phyloP scores from a whole-genome alignment of 495 filamentous ascomycete genomes.

The Aspergillus campestris region DNA sequence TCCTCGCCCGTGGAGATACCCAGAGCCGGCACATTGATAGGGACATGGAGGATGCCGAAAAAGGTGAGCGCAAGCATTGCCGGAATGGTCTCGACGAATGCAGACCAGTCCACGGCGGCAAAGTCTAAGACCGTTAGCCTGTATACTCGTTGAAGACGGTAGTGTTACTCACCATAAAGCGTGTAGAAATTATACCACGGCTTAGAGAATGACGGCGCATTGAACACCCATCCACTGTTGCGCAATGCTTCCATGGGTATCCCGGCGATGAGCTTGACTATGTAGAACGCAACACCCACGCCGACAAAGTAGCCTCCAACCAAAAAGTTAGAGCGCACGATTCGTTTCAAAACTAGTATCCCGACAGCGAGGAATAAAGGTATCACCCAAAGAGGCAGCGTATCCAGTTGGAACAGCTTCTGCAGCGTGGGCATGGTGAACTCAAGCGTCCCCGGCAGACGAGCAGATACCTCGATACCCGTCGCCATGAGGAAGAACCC shows the following conservation, averaged over 20 bases:
- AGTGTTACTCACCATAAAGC: constrained; percentile 61
- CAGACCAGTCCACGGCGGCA: constrained; percentile 65
- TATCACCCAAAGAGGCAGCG: constrained; percentile 71
- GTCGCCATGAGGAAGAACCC: constrained; percentile 93
- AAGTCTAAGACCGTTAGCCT: constrained; percentile 47
- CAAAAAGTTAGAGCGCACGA: constrained; percentile 69
- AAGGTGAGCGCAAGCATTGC: constrained; percentile 97
- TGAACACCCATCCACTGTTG: constrained; percentile 79
- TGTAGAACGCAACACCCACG: constrained; percentile 76
- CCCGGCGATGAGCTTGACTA: constrained; percentile 56
- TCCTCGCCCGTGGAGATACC: constrained; percentile 86
- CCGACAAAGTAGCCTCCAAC: constrained; percentile 79
- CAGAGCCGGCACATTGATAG: constrained; percentile 92
- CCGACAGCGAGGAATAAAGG: constrained; percentile 69
- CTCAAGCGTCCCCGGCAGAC: constrained; percentile 72
- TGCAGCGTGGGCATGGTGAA: constrained; percentile 68
- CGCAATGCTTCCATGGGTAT: constrained; percentile 57
- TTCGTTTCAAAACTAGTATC: constrained; percentile 65
- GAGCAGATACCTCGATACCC: constrained; percentile 88
- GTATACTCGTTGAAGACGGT: not conserved
- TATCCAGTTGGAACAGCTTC: constrained; percentile 61
- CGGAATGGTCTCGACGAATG: constrained; percentile 70
- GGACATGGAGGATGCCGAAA: constrained; percentile 93
- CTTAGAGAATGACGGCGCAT: constrained; percentile 69
- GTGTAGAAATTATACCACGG: constrained; percentile 98